Evolutionary conservation across 2,329 filamentous ascomycete genomes (phyloP).

Genomic region (Hypomyces perniciosus): DNA sequence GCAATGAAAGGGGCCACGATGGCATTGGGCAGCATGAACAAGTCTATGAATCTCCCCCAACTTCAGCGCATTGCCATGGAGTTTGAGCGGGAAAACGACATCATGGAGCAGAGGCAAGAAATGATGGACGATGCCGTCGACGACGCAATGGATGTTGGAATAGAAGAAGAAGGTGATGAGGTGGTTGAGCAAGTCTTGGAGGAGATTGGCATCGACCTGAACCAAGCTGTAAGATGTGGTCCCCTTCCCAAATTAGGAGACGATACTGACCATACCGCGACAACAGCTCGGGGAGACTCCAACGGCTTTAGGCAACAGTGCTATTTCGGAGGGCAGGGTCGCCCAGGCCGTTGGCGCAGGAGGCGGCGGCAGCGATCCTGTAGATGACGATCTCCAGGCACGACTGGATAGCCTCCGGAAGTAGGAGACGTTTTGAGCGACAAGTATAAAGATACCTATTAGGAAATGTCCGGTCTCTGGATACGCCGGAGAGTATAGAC

Average conservation of each 20-base stretch:
- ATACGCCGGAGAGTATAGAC: not conserved
- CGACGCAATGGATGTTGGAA: constrained; percentile 82
- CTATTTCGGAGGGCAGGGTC: constrained; percentile 68
- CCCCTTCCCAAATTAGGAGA: not conserved
- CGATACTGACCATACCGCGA: constrained; percentile 5
- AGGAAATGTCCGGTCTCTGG: not conserved
- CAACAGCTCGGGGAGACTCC: constrained; percentile 84
- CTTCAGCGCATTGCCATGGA: constrained; percentile 97
- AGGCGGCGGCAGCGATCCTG: constrained; percentile 47
- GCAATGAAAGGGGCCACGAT: constrained; percentile 97
- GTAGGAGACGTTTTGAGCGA: constrained; percentile 24
- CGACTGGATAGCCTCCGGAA: constrained; percentile 79
- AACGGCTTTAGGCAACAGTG: constrained; percentile 67
- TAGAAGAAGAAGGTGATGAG: constrained; percentile 95
- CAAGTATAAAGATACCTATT: not conserved
- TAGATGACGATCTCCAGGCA: constrained; percentile 92
- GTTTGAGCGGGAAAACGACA: constrained; percentile 97
- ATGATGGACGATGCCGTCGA: constrained; percentile 99
- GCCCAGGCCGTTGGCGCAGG: constrained; percentile 77
- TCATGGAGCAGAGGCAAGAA: constrained; percentile 98
- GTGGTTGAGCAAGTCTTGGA: constrained; percentile 95
- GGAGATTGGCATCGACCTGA: constrained; percentile 92
- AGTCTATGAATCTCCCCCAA: constrained; percentile 92
- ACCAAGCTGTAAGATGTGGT: constrained; percentile 63
- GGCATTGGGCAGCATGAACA: constrained; percentile 93